These are phyloP conservation scores for Phtheirospermum japonicum DNA, from an alignment of 257 asterid genomes.

Conservation along the genomic window DNA sequence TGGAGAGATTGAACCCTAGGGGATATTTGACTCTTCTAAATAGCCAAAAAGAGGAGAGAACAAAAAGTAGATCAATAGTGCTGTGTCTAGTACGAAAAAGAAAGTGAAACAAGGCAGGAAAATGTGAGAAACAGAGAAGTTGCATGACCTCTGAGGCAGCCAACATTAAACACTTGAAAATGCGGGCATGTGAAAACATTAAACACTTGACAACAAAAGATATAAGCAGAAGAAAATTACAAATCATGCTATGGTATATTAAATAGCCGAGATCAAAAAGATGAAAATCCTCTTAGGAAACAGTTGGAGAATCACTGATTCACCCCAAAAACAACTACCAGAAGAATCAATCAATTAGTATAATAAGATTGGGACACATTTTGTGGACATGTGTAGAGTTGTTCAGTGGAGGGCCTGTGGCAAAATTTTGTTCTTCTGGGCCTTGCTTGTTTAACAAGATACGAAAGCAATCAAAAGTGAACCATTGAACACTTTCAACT, in stretches of 20 bases:
- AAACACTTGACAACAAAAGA: too few species aligned
- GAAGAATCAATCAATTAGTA: not conserved
- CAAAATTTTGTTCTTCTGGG: not conserved
- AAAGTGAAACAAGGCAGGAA: too few species aligned
- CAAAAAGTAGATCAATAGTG: not conserved
- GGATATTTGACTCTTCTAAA: not conserved
- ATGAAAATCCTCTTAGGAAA: too few species aligned
- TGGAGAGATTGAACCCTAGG: not conserved
- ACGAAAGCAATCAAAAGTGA: not conserved
- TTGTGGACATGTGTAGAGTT: not conserved
- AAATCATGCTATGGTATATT: too few species aligned
- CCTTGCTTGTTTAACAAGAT: not conserved
- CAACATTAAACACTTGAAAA: too few species aligned
- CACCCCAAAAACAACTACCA: not conserved
- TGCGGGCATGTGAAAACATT: too few species aligned
- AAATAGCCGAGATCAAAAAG: too few species aligned
- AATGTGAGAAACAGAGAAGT: too few species aligned
- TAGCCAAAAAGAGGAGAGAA: not conserved
- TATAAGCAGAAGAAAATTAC: too few species aligned
- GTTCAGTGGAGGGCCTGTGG: not conserved
- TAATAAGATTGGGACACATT: constrained; percentile 6
- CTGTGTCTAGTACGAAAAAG: too few species aligned
- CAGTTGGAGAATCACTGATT: not conserved
- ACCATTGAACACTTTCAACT: too few species aligned
- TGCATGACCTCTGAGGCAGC: too few species aligned